Evolutionary conservation across 805 yeast genomes (phyloP).

Genomic region (Yarrowia alimentaria): DNA sequence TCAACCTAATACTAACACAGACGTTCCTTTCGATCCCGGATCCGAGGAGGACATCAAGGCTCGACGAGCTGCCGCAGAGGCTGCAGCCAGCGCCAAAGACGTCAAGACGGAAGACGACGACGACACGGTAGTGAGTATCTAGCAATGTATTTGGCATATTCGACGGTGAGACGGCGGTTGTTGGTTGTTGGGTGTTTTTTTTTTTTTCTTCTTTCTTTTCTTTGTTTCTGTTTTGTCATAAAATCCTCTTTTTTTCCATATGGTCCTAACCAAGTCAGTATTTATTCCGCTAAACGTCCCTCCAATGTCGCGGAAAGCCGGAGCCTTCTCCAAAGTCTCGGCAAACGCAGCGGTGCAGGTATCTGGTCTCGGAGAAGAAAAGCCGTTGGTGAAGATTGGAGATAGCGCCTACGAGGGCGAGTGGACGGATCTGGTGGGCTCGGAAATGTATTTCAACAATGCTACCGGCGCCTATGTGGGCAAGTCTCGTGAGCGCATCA

Average conservation of each 20-base stretch:
- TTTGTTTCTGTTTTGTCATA: no score
- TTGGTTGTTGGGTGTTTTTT: not conserved
- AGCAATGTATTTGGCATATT: no score
- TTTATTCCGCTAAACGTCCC: conserved; percentile 54
- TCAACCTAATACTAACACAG: conserved; percentile 30
- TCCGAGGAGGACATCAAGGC: conserved; percentile 71
- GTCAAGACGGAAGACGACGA: conserved; percentile 15
- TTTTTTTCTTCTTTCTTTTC: conserved; percentile 1
- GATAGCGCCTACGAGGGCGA: conserved; percentile 63
- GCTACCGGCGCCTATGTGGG: conserved; percentile 37
- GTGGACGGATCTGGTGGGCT: conserved; percentile 79
- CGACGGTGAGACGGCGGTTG: not conserved
- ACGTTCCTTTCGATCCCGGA: conserved; percentile 74
- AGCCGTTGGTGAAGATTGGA: conserved; percentile 59
- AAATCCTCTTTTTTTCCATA: conserved; percentile 1
- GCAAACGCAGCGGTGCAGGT: conserved; percentile 49
- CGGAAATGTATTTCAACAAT: conserved; percentile 51
- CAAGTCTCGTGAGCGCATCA: conserved; percentile 34
- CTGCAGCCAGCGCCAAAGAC: no score
- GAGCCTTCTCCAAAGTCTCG: conserved; percentile 36
- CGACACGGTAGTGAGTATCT: conserved; percentile 29
- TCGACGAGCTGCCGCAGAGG: conserved; percentile 31
- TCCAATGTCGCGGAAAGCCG: conserved; percentile 17
- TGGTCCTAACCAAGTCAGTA: conserved; percentile 40
- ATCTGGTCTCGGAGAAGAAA: conserved; percentile 54